These are phyloP conservation scores for Jamesozyma lodderae DNA, from an alignment of 805 yeast genomes.

Conservation along the genomic window DNA sequence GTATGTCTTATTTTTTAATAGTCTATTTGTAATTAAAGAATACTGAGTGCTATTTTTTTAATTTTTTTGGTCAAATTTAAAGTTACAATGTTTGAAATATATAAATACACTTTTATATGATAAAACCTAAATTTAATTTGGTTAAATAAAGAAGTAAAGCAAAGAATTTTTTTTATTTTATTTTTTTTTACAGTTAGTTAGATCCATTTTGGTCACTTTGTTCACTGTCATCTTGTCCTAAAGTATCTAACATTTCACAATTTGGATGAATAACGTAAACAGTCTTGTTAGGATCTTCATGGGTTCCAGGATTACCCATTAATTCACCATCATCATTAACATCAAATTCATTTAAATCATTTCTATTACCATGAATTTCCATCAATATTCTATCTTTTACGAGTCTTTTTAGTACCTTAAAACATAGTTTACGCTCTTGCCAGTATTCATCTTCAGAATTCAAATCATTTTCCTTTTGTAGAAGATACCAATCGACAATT, in stretches of 20 bases:
- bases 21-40: no score
- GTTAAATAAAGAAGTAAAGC: no score
- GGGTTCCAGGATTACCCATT: slow-evolving; percentile 12
- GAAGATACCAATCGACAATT: slow-evolving; percentile 73
- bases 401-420: slow-evolving; percentile 72
- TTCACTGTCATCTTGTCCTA: slow-evolving; percentile 8
- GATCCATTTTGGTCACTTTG: slow-evolving; percentile 3
- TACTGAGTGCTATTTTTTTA: neutral
- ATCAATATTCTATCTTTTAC: slow-evolving; percentile 79
- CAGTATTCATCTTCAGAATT: slow-evolving; percentile 61
- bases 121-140: no score
- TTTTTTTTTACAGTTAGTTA: neutral
- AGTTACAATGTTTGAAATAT: no score
- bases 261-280: slow-evolving; percentile 68
- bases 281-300: slow-evolving; percentile 27
- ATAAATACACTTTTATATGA: no score
- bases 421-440: slow-evolving; percentile 59
- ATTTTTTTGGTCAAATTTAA: no score
- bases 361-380: slow-evolving; percentile 45
- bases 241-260: slow-evolving; percentile 58
- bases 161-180: no score
- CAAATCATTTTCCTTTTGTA: slow-evolving; percentile 61
- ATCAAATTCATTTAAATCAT: slow-evolving; percentile 34
- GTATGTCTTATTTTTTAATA: no score
- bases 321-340: slow-evolving; percentile 22